Base-by-base conservation (phyloP, 768 basidiomycete genomes). In the Tricholoma sp. region DNA sequence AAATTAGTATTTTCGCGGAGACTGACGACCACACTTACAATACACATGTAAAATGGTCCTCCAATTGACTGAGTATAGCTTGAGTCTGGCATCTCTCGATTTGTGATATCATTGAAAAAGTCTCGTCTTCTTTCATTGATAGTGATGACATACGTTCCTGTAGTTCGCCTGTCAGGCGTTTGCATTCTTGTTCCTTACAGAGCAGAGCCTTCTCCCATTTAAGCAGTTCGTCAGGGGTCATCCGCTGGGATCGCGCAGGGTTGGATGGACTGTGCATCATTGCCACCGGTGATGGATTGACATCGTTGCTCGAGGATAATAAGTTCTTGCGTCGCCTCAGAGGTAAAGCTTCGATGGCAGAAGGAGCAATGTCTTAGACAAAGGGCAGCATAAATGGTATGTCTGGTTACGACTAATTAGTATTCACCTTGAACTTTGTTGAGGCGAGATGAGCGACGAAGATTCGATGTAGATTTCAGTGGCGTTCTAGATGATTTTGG, bases 41-140 rank as follows among this genome's bases (percentile, higher is more conserved):
- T 8, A 84, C 71, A 66, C 84, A 89, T n/a, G 77, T 79, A 59
- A 85, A 86, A 66, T 81, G 76, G 37, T 84, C 84, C 60, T 85
- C 83, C 0, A 86, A 72, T 57, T 84, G 75, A 13, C 69, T 72
- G 51, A 86, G 67, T n/a, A 71, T 72, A 33, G 72, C 68, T 54
- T 72, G 72, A 18, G 63, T 66, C 57, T 80, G 76, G 44, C 73
- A 72, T 31, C 78, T 70, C 47, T 73, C 70, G 18, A 80, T 63
- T 62, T 72, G 73, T 56, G 73, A 74, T 60, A 77, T 62, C 65
- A 80, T 61, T 33, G 65, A 59, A 18, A 69, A 67, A 8, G 76
- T 72, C 53, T 80, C 75, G 45, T 71, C 68, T 63, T 82, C 78
- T 57, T 68, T 74, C 58, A 67, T 69, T 31, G 72, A 68, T 24